Conservation (phyloP, 768 basidiomycete species). For the Exsudoporus frostii region DNA sequence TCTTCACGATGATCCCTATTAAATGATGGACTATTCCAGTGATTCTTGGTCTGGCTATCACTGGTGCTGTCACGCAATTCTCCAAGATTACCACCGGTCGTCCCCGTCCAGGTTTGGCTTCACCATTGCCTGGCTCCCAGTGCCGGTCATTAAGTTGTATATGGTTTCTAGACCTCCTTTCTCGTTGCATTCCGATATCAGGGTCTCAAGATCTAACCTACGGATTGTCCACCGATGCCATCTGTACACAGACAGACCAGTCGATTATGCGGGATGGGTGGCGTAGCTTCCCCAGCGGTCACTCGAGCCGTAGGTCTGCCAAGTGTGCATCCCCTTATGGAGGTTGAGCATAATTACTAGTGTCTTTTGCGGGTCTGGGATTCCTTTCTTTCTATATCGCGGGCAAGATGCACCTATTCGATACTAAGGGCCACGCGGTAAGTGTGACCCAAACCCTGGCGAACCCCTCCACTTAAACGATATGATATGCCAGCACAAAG, state of each 20-base stretch:
- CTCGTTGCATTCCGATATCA: conserved; percentile 58
- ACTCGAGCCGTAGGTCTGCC: conserved; percentile 68
- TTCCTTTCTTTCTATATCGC: conserved; percentile 87
- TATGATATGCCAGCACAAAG: conserved; percentile 51
- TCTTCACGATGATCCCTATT: conserved; percentile 25
- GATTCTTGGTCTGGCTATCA: conserved; percentile 67
- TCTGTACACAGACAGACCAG: conserved; percentile 73
- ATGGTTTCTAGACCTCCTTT: conserved; percentile 25
- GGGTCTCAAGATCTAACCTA: conserved; percentile 68
- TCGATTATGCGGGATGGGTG: conserved; percentile 75
- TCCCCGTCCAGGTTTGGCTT: conserved; percentile 70
- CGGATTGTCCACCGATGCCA: conserved; percentile 67
- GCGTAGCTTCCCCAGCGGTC: conserved; percentile 89
- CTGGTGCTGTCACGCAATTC: conserved; percentile 81
- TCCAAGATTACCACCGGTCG: conserved; percentile 86
- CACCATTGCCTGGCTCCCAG: not conserved
- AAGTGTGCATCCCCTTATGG: not conserved
- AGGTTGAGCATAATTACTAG: conserved; percentile 36
- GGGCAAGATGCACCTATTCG: conserved; percentile 91
- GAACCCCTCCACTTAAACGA: not conserved
- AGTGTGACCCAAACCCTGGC: conserved; percentile 14
- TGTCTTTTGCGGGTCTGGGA: conserved; percentile 90
- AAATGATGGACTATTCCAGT: conserved; percentile 38
- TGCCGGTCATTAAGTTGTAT: not conserved
- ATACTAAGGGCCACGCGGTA: conserved; percentile 70